A percentile compares a stretch with the other conserved stretches of the same genome.
Conservation (phyloP, 352 stramenopile species). For the Phytophthora pluvialis region DNA sequence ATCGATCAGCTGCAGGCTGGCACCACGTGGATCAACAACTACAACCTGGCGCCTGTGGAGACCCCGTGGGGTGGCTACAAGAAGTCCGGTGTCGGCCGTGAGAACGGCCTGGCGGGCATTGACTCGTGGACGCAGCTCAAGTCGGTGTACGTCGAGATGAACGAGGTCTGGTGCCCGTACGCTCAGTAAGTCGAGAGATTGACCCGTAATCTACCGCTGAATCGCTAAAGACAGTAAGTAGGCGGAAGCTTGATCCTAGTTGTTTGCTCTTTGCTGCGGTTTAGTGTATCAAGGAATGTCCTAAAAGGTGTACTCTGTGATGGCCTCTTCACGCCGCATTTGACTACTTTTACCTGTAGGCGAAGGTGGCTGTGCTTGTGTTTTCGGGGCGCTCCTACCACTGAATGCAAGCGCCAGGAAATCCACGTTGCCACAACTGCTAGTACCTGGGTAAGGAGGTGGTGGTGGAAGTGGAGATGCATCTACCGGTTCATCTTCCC, state of each 20-base stretch:
- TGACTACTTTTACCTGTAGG: slow-evolving; percentile 24
- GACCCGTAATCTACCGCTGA: neutral
- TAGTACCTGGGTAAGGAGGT: slow-evolving; percentile 13
- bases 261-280: slow-evolving; percentile 12
- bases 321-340: slow-evolving; percentile 34
- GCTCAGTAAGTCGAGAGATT: slow-evolving; percentile 31
- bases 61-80: slow-evolving; percentile 93
- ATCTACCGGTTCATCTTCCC: slow-evolving; percentile 13
- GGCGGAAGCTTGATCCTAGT: neutral
- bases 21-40: slow-evolving; percentile 91
- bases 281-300: slow-evolving; percentile 6
- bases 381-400: slow-evolving; percentile 14
- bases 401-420: slow-evolving; percentile 65
- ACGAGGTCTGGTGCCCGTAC: slow-evolving; percentile 75
- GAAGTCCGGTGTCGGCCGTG: slow-evolving; percentile 90
- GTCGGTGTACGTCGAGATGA: slow-evolving; percentile 90
- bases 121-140: slow-evolving; percentile 93
- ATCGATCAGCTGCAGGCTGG: slow-evolving; percentile 73
- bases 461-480: slow-evolving; percentile 12
- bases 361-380: neutral
- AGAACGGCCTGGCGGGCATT: slow-evolving; percentile 90
- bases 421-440: slow-evolving; percentile 31
- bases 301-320: slow-evolving; percentile 38
- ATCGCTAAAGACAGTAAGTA: slow-evolving; percentile 7
- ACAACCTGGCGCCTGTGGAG: slow-evolving; percentile 88